Evolutionary conservation across 169 alveolate genomes (phyloP).

Genomic region (Theileria luwenshuni): DNA sequence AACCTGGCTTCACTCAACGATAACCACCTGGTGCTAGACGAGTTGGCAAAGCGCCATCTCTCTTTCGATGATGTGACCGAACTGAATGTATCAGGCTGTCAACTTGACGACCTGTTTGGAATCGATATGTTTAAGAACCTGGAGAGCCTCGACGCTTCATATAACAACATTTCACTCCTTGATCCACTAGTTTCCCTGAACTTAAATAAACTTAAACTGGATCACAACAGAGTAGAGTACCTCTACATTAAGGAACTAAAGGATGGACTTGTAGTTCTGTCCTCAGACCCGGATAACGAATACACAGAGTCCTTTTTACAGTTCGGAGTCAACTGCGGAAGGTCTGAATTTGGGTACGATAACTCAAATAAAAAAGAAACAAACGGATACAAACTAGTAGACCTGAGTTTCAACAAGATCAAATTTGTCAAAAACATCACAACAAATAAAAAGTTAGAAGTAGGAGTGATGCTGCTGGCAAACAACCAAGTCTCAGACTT

Average conservation of each 20-base stretch:
- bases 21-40: slow-evolving; percentile 25
- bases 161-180: slow-evolving; percentile 35
- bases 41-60: slow-evolving; percentile 16
- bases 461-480: slow-evolving; percentile 1
- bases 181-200: slow-evolving; percentile 38
- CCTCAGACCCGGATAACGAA: slow-evolving; percentile 17
- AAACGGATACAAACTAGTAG: neutral
- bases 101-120: slow-evolving; percentile 42
- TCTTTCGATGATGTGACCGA: slow-evolving; percentile 48
- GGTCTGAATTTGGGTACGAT: slow-evolving; percentile 2
- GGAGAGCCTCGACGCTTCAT: slow-evolving; percentile 43
- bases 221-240: slow-evolving; percentile 22
- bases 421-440: neutral
- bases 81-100: slow-evolving; percentile 39
- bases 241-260: slow-evolving; percentile 18
- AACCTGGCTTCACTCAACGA: slow-evolving; percentile 22
- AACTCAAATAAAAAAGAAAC: neutral
- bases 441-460: neutral
- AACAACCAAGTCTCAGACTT: slow-evolving; percentile 20
- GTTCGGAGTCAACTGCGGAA: neutral
- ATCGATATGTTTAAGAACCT: slow-evolving; percentile 43
- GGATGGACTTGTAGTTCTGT: slow-evolving; percentile 18
- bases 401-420: slow-evolving; percentile 20
- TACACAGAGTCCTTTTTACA: neutral
- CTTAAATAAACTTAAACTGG: slow-evolving; percentile 31